Percentiles rank a stretch among this genome's conserved stretches.
Evolutionary conservation across 495 filamentous ascomycete species (phyloP).

Genomic region (Penicillium odoratum): DNA sequence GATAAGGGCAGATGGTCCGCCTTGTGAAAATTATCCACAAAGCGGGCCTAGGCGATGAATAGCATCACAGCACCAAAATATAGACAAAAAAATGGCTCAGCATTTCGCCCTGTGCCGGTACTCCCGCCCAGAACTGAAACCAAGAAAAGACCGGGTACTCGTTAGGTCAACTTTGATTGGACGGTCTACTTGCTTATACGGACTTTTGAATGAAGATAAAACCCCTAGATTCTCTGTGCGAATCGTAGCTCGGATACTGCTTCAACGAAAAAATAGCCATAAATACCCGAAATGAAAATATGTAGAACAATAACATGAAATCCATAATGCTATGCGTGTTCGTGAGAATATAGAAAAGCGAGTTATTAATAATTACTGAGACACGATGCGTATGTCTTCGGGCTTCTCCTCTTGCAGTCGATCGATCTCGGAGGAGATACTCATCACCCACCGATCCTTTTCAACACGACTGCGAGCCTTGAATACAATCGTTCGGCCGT

Average conservation of each 20-base stretch:
- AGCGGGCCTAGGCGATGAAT: no score
- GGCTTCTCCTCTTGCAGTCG: constrained; percentile 54
- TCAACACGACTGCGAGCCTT: constrained; percentile 69
- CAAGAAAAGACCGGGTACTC: no score
- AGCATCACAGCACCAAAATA: no score
- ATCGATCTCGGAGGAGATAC: constrained; percentile 72
- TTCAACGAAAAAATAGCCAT: background rate
- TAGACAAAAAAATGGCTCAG: no score
- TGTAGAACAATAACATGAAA: background rate
- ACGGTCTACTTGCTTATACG: no score
- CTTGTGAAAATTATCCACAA: no score
- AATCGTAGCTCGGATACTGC: background rate
- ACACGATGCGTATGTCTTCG: constrained; percentile 62
- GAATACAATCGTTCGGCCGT: constrained; percentile 69
- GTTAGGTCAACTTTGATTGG: no score
- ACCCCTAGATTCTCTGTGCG: background rate
- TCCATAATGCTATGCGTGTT: constrained; percentile 9
- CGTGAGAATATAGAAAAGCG: constrained; percentile 1
- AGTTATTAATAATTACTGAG: constrained; percentile 19
- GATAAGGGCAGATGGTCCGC: no score
- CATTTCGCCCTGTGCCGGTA: no score
- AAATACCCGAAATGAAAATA: background rate
- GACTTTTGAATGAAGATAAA: background rate
- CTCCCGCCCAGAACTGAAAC: no score
- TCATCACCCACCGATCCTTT: constrained; percentile 75